A percentile compares a stretch with the other conserved stretches of the same genome.
phyloP scores from a whole-genome alignment of 495 filamentous ascomycete genomes.

The Chaetomium tenue region DNA sequence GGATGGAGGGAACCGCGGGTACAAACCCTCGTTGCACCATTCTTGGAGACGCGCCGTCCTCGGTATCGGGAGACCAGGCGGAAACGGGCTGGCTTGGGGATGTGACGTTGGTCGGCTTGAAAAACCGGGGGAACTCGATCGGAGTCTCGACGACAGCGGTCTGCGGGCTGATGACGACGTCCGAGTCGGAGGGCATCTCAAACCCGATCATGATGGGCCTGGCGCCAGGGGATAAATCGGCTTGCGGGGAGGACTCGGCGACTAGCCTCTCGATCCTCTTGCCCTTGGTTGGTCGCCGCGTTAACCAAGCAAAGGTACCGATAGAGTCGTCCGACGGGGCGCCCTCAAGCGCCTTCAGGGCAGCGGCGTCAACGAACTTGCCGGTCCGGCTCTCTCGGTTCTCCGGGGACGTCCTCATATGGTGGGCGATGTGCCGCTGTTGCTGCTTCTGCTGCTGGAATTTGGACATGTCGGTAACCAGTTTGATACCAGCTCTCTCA shows the following conservation, averaged over 20 bases:
- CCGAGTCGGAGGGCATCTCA: conserved; percentile 60
- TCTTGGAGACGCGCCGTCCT: conserved; percentile 21
- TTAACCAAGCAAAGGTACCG: conserved; percentile 47
- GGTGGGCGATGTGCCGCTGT: conserved; percentile 31
- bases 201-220: conserved; percentile 79
- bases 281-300: conserved; percentile 35
- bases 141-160: conserved; percentile 48
- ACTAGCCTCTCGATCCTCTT: conserved; percentile 33
- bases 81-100: conserved; percentile 56
- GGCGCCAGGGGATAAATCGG: conserved; percentile 72
- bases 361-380: conserved; percentile 51
- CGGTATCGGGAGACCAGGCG: conserved; percentile 58
- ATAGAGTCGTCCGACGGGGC: conserved; percentile 40
- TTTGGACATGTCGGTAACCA: conserved; percentile 59
- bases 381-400: conserved; percentile 33
- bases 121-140: conserved; percentile 36
- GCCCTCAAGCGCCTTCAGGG: conserved; percentile 52
- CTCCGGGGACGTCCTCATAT: conserved; percentile 18
- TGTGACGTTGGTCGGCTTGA: conserved; percentile 31
- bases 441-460: conserved; percentile 36
- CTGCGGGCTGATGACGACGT: conserved; percentile 53
- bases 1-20: conserved; percentile 57
- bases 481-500: conserved; percentile 59
- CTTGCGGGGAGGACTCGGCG: conserved; percentile 24
- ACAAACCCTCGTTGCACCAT: conserved; percentile 42